These are phyloP conservation scores for Athelia sp. DNA, from an alignment of 1,284 basidiomycete genomes.

Conservation along the genomic window DNA sequence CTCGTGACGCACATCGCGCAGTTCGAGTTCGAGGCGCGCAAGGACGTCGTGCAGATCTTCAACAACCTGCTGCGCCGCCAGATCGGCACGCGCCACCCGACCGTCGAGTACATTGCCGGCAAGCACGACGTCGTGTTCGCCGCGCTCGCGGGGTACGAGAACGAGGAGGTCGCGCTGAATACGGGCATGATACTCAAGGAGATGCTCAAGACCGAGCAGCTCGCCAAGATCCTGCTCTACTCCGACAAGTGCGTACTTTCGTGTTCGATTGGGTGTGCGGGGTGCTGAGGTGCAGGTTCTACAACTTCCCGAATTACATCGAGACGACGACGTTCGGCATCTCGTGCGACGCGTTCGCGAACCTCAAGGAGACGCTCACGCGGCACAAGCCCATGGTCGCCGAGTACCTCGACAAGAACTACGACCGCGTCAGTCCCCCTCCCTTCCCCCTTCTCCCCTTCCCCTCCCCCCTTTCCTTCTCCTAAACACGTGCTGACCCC, in stretches of 20 bases:
- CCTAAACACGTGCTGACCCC: conserved; percentile 6
- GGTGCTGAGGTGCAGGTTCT: conserved; percentile 63
- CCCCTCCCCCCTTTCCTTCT: neutral
- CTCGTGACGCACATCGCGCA: conserved; percentile 80
- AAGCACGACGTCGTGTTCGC: conserved; percentile 89
- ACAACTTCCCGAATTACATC: conserved; percentile 95
- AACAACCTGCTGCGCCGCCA: conserved; percentile 92
- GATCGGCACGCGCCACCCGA: conserved; percentile 90
- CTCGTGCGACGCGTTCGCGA: conserved; percentile 96
- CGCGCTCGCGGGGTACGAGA: conserved; percentile 86
- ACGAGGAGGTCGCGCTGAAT: conserved; percentile 93
- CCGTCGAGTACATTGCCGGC: conserved; percentile 87
- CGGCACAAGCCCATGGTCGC: conserved; percentile 97
- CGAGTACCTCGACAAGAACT: conserved; percentile 93
- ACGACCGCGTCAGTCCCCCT: conserved; percentile 70
- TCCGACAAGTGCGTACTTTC: conserved; percentile 92
- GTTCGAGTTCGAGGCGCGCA: conserved; percentile 95
- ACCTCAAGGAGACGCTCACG: conserved; percentile 94
- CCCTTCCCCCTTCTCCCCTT: neutral
- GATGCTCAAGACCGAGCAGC: conserved; percentile 91
- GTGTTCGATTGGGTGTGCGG: too few relatives aligned
- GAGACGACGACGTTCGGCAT: conserved; percentile 98
- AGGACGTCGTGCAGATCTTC: conserved; percentile 97
- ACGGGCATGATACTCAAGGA: conserved; percentile 98
- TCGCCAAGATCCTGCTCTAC: conserved; percentile 88